A percentile compares a stretch with the other conserved stretches of the same genome.
Conservation (phyloP, 2,329 filamentous ascomycete species). For the Fusarium torreyae region DNA sequence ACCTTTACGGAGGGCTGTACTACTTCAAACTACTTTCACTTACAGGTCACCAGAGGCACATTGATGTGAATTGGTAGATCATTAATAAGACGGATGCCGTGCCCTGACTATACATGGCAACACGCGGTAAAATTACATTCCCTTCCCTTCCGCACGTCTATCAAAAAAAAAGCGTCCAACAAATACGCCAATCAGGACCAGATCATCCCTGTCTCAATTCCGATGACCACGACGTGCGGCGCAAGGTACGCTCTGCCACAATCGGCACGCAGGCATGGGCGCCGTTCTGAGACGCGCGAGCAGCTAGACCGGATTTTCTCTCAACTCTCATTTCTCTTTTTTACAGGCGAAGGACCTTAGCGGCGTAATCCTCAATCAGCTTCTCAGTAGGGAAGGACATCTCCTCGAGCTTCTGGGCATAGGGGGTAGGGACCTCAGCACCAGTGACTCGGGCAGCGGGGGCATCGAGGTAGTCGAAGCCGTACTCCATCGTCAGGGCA, state of each 20-base stretch:
- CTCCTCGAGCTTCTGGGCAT: constrained; percentile 92
- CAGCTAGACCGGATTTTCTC: constrained; percentile 33
- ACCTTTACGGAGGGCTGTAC: too few relatives aligned
- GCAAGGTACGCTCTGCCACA: constrained; percentile 34
- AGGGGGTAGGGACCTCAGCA: constrained; percentile 96
- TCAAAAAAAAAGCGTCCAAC: constrained; percentile 51
- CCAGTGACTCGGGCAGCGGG: constrained; percentile 95
- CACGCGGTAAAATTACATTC: constrained; percentile 61
- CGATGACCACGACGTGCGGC: constrained; percentile 35
- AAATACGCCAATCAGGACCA: constrained; percentile 47
- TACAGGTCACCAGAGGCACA: constrained; percentile 11
- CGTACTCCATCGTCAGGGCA: constrained; percentile 96
- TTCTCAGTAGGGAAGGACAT: constrained; percentile 94
- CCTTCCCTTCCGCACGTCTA: constrained; percentile 56
- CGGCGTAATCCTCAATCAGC: constrained; percentile 88
- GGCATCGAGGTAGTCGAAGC: constrained; percentile 96
- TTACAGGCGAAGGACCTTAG: constrained; percentile 89
- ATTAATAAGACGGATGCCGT: constrained; percentile 52
- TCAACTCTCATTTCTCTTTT: constrained; percentile 23
- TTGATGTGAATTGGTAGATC: constrained; percentile 48
- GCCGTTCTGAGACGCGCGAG: constrained; percentile 25
- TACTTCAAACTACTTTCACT: background rate
- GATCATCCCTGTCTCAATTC: constrained; percentile 35
- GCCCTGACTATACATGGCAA: constrained; percentile 56
- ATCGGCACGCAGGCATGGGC: constrained; percentile 22